Percentiles rank a stretch among this genome's conserved stretches.
Conservation (phyloP, 2,329 filamentous ascomycete species). For the Phoma herbarum region DNA sequence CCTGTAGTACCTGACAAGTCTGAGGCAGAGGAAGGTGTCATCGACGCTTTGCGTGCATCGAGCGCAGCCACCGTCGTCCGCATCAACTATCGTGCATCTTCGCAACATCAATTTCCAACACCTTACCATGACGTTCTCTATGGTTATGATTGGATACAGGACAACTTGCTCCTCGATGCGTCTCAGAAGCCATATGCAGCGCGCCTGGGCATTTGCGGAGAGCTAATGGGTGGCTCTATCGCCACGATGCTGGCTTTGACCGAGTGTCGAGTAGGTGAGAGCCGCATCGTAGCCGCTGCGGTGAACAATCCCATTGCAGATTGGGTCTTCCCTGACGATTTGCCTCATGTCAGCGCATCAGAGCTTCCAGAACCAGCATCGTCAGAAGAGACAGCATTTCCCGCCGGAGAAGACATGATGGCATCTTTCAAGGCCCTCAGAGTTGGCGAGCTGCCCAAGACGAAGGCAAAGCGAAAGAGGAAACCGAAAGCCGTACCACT, state of each 20-base stretch:
- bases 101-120: slow-evolving; percentile 52
- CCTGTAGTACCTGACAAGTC: slow-evolving; percentile 41
- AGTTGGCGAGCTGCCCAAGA: slow-evolving; percentile 17
- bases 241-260: slow-evolving; percentile 61
- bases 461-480: slow-evolving; percentile 25
- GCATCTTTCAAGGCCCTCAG: slow-evolving; percentile 15
- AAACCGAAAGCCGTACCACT: slow-evolving; percentile 28
- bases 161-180: slow-evolving; percentile 46
- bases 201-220: slow-evolving; percentile 57
- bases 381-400: slow-evolving; percentile 44
- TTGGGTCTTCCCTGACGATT: slow-evolving; percentile 55
- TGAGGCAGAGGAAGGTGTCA: slow-evolving; percentile 43
- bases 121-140: slow-evolving; percentile 59
- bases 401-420: slow-evolving; percentile 41
- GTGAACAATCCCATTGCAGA: slow-evolving; percentile 59
- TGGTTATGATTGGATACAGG: slow-evolving; percentile 58
- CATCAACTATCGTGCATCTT: slow-evolving; percentile 56
- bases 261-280: slow-evolving; percentile 55
- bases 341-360: slow-evolving; percentile 31
- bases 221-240: slow-evolving; percentile 58
- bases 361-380: slow-evolving; percentile 42
- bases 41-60: slow-evolving; percentile 47
- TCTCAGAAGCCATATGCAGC: slow-evolving; percentile 36
- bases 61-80: slow-evolving; percentile 54
- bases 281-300: slow-evolving; percentile 56